Evolutionary conservation across 257 asterid species (phyloP).

Genomic region (Gentiana straminea): DNA sequence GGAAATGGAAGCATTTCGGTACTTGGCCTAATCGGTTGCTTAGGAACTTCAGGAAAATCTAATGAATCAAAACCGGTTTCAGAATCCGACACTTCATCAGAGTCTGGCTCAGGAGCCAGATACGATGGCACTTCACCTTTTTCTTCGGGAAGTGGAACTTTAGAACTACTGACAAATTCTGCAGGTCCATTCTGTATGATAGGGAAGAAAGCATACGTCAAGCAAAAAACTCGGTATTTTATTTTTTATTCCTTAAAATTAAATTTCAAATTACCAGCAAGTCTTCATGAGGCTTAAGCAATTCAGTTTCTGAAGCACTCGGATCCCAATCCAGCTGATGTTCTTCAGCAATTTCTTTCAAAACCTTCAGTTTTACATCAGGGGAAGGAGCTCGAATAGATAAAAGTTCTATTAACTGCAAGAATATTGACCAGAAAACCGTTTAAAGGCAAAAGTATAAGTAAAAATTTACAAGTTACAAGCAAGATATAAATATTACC

Average conservation of each 20-base stretch:
- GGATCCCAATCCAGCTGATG: constrained; percentile 93
- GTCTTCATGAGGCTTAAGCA: constrained; percentile 80
- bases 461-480: neutral
- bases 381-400: constrained; percentile 92
- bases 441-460: neutral
- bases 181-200: constrained; percentile 57
- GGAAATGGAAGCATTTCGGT: constrained; percentile 84
- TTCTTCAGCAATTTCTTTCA: constrained; percentile 91
- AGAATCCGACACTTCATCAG: constrained; percentile 38
- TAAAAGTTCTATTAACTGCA: constrained; percentile 74
- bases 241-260: neutral
- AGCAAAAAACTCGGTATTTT: neutral
- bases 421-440: constrained; percentile 36
- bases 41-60: constrained; percentile 81
- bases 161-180: constrained; percentile 54
- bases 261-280: constrained; percentile 42
- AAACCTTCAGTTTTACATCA: constrained; percentile 72
- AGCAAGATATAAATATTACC: constrained; percentile 30
- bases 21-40: constrained; percentile 42
- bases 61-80: constrained; percentile 48
- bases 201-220: constrained; percentile 13
- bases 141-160: constrained; percentile 55
- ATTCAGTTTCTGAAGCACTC: constrained; percentile 56
- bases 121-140: constrained; percentile 28
- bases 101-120: constrained; percentile 29